phyloP scores from a whole-genome alignment of 2,329 filamentous ascomycete species.

The Leptographium lundbergii region DNA sequence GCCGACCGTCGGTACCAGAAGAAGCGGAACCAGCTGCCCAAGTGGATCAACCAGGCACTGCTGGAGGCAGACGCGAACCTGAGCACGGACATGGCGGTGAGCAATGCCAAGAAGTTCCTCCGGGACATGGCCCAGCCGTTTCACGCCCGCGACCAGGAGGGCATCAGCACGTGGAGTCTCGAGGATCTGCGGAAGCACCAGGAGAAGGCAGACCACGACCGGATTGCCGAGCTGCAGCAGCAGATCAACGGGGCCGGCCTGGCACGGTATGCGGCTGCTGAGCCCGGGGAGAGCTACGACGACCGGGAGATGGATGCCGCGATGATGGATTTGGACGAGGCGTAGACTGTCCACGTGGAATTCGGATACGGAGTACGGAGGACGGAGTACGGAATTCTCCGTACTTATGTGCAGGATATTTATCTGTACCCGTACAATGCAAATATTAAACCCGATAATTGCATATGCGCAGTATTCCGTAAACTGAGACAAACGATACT shows the following conservation, averaged over 20 bases:
- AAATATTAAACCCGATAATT: neutral
- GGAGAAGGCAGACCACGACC: neutral
- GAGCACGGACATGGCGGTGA: conserved; percentile 90
- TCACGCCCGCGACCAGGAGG: conserved; percentile 69
- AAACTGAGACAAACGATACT: no score
- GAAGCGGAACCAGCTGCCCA: conserved; percentile 80
- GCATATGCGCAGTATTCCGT: no score
- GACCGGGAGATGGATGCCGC: neutral
- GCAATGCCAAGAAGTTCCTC: conserved; percentile 78
- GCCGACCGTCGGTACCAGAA: conserved; percentile 89
- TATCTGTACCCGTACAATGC: no score
- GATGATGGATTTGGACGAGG: conserved; percentile 1
- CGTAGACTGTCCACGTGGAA: neutral
- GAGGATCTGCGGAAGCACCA: conserved; percentile 20
- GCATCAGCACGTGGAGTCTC: conserved; percentile 83
- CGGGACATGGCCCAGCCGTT: conserved; percentile 89
- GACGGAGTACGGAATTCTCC: no score
- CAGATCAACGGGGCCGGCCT: conserved; percentile 2
- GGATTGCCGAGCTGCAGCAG: neutral
- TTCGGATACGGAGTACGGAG: no score
- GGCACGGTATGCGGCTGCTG: neutral
- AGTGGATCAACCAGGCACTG: conserved; percentile 90
- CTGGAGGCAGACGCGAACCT: conserved; percentile 78
- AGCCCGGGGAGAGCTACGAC: neutral
- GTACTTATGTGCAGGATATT: no score